Evolutionary conservation across 2,329 filamentous ascomycete species (phyloP), one percentile per base, ranked within the genome.

Genomic region (Neonectria ditissima): DNA sequence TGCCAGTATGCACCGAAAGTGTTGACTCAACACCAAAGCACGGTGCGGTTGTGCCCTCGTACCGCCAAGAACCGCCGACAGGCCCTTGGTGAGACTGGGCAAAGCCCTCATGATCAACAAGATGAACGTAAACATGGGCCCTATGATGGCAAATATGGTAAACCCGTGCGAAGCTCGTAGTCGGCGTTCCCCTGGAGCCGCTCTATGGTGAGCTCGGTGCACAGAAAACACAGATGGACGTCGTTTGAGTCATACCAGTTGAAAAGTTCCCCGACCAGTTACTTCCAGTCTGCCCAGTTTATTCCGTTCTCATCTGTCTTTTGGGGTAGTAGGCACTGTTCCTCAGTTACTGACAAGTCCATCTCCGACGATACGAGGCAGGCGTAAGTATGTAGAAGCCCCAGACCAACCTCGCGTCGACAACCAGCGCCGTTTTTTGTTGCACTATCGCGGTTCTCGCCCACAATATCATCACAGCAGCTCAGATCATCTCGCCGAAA

Each of bases 161-260:
- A 44, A 44, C 2, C 41, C 41, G 20, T 44, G 16, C 18, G 41
- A 22, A 11, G 41, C 41, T 44, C 20, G 41, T 24, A 44, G 7
- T 11, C 20, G 18, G 5, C 13, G 18, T 44, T 44, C 18, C 41
- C 20, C 13, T 34, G 32, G 32, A 34, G 32, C 32, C 39, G 39
- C n/a, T 41, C 7, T n/a, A n/a, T 41, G 16, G 39, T n/a, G 39
- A 84, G 77, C 72, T 84, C 81, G 18, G 79, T 81, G 56, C 79
- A 80, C 48, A 70, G 55, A 63, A 80, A 84, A 2, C 80, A 80
- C 39, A 45, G 62, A 59, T 82, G 71, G 34, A 81, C 68, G 2
- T 69, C 5, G 32, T 48, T n/a, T 55, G 54, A 5, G 11, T 14
- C 11, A 13, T 14, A 14, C 13, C 11, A 1, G 3, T 76, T 68